phyloP scores from a whole-genome alignment of 192 early-diverging fungal species.

The Backusella sp. region DNA sequence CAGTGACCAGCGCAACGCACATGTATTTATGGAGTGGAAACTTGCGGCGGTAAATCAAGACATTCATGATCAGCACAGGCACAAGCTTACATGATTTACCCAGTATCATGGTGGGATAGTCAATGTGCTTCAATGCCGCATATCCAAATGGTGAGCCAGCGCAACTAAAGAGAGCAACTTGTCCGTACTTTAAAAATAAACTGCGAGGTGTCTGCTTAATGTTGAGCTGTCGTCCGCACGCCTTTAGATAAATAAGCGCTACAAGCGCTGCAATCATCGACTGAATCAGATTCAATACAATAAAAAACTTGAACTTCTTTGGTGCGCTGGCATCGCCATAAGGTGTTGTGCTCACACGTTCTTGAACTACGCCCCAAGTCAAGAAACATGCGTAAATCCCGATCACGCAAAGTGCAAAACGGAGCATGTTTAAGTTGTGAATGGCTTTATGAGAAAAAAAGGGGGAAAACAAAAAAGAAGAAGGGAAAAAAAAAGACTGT shows the following conservation, averaged over 20 bases:
- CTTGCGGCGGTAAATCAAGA: conserved; percentile 82
- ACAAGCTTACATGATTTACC: conserved; percentile 97
- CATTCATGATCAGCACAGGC: conserved; percentile 95
- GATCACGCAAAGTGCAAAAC: conserved; percentile 44
- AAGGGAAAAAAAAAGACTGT: not conserved
- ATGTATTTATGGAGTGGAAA: conserved; percentile 89
- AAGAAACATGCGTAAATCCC: conserved; percentile 95
- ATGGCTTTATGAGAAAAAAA: not conserved
- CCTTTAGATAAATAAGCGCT: conserved; percentile 71
- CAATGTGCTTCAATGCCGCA: conserved; percentile 88
- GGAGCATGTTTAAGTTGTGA: conserved; percentile 37
- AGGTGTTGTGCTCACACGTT: conserved; percentile 81
- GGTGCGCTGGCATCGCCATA: conserved; percentile 56
- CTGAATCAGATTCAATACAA: conserved; percentile 90
- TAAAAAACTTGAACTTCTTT: conserved; percentile 80
- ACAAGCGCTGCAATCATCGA: conserved; percentile 74
- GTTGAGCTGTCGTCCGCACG: conserved; percentile 48
- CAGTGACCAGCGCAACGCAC: conserved; percentile 83
- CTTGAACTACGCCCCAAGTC: conserved; percentile 94
- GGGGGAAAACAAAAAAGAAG: not conserved
- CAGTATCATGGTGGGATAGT: conserved; percentile 96
- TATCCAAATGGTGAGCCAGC: conserved; percentile 91
- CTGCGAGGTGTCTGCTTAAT: conserved; percentile 14
- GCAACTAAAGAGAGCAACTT: conserved; percentile 73
- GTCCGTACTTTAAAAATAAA: conserved; percentile 64